Base-by-base conservation (phyloP, 169 alveolate genomes). In the Plasmodium billcollinsi region DNA sequence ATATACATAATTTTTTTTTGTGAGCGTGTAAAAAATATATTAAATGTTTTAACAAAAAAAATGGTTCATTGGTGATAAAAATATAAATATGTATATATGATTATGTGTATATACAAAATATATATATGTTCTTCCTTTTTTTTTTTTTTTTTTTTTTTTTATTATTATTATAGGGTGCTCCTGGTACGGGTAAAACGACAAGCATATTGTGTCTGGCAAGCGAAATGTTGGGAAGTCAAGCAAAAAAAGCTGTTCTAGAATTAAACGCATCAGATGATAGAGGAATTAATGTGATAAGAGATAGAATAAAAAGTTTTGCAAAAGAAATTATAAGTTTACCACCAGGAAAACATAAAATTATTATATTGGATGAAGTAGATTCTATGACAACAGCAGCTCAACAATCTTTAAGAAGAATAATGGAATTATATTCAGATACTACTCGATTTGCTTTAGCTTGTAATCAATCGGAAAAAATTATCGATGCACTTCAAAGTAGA, bases 171-270 rank as follows among this genome's bases (percentile, higher is more conserved):
- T 78, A 94, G 97, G 99, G 99, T 1, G 99, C 99, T 9, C 99
- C 99, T 1, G 99, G 99, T 33, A 98, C 99, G 12, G 99, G 99
- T 29, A 99, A 99, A 93, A 99, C 99, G 11, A 98, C 99, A 49
- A 96, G 99, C 74, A 98, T 99, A 11, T 97, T 97, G 72, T 98
- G 99, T 88, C 93, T 99, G 89, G 99, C 99, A 6, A 95, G 99
- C 73, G 97, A 97, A 91, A 93, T 98, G 97, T 96, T 99, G 47
- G 99, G 99, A 20, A 43, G 45, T 67, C 96, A 92, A 75, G 93
- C 93, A 71, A 95, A 94, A 88, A 95, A 96, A 76, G 99, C 99
- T 21, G 99, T 97, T 49, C 91, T 98, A 61, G 99, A 99, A 94
- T 95, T 98, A 65, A 99, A 99, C 83, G 99, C 99, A 18, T 98